Base-by-base conservation (phyloP, 108 stramenopile genomes). In the Phaeodactylum tricornutum region DNA sequence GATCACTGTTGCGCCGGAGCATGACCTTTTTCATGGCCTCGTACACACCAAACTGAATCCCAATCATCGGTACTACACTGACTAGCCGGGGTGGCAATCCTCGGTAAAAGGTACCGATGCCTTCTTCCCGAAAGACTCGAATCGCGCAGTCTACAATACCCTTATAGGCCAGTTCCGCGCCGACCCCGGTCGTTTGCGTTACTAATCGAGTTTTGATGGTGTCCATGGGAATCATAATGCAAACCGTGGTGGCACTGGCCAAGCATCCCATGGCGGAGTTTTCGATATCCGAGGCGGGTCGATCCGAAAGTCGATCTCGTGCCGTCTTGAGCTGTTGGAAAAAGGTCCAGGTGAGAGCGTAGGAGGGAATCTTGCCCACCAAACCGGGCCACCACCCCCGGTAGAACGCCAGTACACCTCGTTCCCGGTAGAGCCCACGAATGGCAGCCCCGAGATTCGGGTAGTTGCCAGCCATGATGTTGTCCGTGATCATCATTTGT, bases 211-310 rank as follows among this genome's bases (percentile, higher is more conserved):
- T 95, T 57, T 97, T 97, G 38, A 98, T 79, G 1, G 94, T 98
- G 61, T 98, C 97, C 82, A 98, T 75, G 1, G 97, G 97, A 44
- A 96, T 98, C 94, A 96, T 96, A 25, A 98, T 73, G 39, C 81
- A 81, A 3, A 96, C 95, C n/a, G 89, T 86, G 22, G 79, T 75
- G 4, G 92, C 87, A 59, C 90, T 87, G 1, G 94, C 94, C 46
- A 91, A 43, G 49, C 92, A 93, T 29, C 96, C 94, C 84, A 90
- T 77, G 53, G 93, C 72, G 19, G 95, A 82, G 55, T 98, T 96
- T 69, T 92, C 93, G 45, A 77, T 55, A 50, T 96, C 77, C 23
- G 66, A 67, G 3, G 94, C 88, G 5, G 68, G 72, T 35, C 84
- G 77, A 2, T 81, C 44, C 5, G 52, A 44, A n/a, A 81, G 34